Evolutionary conservation across 768 basidiomycete genomes (phyloP), one percentile per base, ranked within the genome.

Genomic region (Leccinum disarticulatum): DNA sequence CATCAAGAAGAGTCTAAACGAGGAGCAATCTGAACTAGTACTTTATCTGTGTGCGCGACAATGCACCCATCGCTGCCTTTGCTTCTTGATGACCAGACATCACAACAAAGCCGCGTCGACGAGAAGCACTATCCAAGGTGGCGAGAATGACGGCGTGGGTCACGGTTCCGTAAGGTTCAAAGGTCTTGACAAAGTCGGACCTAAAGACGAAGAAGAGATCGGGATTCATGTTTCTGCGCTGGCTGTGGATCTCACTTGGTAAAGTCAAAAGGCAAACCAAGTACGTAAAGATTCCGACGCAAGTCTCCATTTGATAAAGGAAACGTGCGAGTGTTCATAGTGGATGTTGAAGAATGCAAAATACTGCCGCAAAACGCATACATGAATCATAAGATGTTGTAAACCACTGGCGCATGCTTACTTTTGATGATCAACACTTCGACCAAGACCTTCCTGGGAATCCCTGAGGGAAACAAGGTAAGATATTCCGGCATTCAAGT

Each of bases 241-340:
- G 52, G 52, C 46, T 56, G 53, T 33, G 38, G 17, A 54, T 68
- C 81, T 55, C 66, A 91, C 91, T 91, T 89, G 17, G 87, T 86
- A 35, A 93, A 79, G 65, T 88, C 87, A 66, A 92, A 92, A 6
- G 91, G 91, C 55, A 93, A 73, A 14, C 91, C 91, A 28, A 93
- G 84, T 43, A 92, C 90, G 64, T 93, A 93, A 46, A 93, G 83
- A 68, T 93, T 93, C 59, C 91, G 82, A 54, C 91, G 88, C 46
- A 38, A 17, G 65, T 86, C 80, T 55, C 75, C 62, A 28, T 74
- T 63, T 31, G 69, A 53, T 14, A 25, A 65, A 61, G 55, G 64
- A 64, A 60, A 70, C 63, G 51, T 43, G 9, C 61, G 64, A 2
- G 41, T 3, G 6, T 54, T 59, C 43, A 3, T 38, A n/a, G 28